Evolutionary conservation across 768 basidiomycete genomes (phyloP), one percentile per base, ranked within the genome.

Genomic region (Pulveroboletus ravenelii): DNA sequence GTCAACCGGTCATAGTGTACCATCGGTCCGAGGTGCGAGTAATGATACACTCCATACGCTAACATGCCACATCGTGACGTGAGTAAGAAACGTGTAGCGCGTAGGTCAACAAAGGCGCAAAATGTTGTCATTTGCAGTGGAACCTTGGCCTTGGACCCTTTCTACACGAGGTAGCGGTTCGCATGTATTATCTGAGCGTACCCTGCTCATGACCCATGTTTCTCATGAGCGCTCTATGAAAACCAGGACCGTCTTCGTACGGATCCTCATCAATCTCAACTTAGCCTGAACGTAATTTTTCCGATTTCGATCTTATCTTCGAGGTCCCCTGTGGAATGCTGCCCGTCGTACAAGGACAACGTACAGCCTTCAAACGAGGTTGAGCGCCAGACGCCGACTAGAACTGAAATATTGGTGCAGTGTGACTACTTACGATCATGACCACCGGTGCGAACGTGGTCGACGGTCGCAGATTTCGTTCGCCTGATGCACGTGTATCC

Each of bases 401-500:
- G 17, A 6, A 17, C 6, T 9, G 31, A 32, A 31, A 27, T 27
- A 5, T 27, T 27, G 25, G 6, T 6, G 25, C 6, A 6, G 25
- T 27, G 25, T 27, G 5, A 10, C 25, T 23, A 48, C 61, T 45
- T 47, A 62, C 61, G 35, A 18, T 55, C 25, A 27, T 27, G 25
- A 27, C 25, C 13, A 15, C 49, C 62, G 5, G 59, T 58, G 8
- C 61, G 61, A 5, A 62, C 36, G 55, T 64, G 62, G 31, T 62
- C 62, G 18, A 64, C 38, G 17, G 53, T 47, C 34, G 40, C 43
- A 13, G 41, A 53, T 10, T 50, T 50, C 41, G 62, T 65, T 39
- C 63, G 62, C 45, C 63, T 57, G 35, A 63, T 60, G 27, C 62
- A 65, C 50, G 45, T 57, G 53, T 62, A 63, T 27, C 53, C 5